Conservation (phyloP, 345 rosid species). For the Hibiscus tridactylites region DNA sequence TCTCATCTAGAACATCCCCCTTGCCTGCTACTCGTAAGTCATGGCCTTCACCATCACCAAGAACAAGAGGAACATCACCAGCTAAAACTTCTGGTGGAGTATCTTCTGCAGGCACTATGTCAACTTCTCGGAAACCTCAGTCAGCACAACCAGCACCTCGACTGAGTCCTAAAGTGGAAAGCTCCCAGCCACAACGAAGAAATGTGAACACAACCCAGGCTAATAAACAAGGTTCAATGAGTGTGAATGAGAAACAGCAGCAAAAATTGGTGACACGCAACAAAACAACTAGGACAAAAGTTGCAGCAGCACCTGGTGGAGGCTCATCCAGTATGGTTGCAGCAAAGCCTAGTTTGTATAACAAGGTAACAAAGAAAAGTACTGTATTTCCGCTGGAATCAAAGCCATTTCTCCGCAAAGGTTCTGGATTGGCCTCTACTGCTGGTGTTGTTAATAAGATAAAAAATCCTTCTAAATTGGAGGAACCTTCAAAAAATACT, state of each 20-base stretch:
- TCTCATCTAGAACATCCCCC: slow-evolving; percentile 32
- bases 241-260: slow-evolving; percentile 27
- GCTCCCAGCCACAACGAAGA: slow-evolving; percentile 21
- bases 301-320: slow-evolving; percentile 15
- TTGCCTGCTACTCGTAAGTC: slow-evolving; percentile 49
- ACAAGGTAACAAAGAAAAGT: slow-evolving; percentile 49
- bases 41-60: slow-evolving; percentile 50
- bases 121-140: slow-evolving; percentile 36
- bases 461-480: slow-evolving; percentile 15
- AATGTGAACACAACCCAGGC: slow-evolving; percentile 22
- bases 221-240: slow-evolving; percentile 21
- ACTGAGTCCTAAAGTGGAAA: slow-evolving; percentile 34
- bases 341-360: slow-evolving; percentile 40
- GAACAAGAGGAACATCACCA: slow-evolving; percentile 29
- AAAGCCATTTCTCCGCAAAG: slow-evolving; percentile 44
- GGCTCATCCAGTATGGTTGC: slow-evolving; percentile 25
- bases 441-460: background rate
- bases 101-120: slow-evolving; percentile 31
- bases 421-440: slow-evolving; percentile 21
- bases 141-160: slow-evolving; percentile 26
- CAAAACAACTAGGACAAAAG: slow-evolving; percentile 30
- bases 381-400: slow-evolving; percentile 52
- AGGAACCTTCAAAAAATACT: slow-evolving; percentile 20
- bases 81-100: slow-evolving; percentile 29
- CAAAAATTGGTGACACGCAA: slow-evolving; percentile 22